Conservation (phyloP, 2,329 filamentous ascomycete species). For the Sporothrix euskadiensis region DNA sequence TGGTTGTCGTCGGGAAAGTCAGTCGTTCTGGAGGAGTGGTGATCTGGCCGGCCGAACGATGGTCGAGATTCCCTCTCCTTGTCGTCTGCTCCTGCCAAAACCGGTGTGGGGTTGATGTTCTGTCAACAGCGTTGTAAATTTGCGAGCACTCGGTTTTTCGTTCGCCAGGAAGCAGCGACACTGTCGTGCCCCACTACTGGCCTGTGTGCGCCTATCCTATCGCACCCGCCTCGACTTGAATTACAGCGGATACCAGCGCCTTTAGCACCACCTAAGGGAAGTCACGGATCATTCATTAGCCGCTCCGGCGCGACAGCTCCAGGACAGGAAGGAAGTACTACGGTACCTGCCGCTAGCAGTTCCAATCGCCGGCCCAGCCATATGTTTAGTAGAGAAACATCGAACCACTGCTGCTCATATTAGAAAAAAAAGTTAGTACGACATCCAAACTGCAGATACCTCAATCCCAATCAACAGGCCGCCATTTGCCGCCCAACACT, state of each 20-base stretch:
- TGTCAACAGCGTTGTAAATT: constrained; percentile 9
- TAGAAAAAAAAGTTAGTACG: constrained; percentile 11
- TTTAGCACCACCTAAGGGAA: neutral
- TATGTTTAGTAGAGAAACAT: neutral
- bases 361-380: neutral
- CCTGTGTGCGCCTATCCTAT: constrained; percentile 17
- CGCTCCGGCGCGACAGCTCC: constrained; percentile 28
- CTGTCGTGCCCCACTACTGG: constrained; percentile 23
- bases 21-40: neutral
- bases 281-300: constrained; percentile 27
- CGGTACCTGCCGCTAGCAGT: neutral
- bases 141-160: constrained; percentile 8
- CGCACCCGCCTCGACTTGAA: constrained; percentile 11
- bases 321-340: neutral
- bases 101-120: constrained; percentile 13
- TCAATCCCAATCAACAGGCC: neutral
- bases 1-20: neutral
- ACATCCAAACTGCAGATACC: neutral
- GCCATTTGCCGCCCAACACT: neutral
- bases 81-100: neutral
- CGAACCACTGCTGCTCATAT: constrained; percentile 17
- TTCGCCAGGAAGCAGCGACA: neutral
- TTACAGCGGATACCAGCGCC: neutral
- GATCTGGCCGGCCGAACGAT: neutral
- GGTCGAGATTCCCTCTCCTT: neutral